These are phyloP conservation scores for Apiospora saccharicola DNA, from an alignment of 2,329 filamentous ascomycete genomes.

Conservation along the genomic window DNA sequence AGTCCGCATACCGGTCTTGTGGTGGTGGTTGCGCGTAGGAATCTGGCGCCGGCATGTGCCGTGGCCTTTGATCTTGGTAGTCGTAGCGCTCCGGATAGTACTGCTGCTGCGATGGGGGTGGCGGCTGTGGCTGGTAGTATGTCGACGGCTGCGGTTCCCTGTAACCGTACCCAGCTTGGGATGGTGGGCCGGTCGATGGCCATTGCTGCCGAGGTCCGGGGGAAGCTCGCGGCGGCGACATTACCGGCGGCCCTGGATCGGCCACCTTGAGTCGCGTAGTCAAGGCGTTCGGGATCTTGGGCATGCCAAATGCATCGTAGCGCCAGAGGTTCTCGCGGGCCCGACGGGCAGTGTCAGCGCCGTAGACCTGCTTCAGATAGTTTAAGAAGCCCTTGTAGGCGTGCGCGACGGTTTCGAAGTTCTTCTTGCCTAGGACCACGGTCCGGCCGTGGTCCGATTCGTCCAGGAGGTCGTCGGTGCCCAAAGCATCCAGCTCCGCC, in stretches of 20 bases:
- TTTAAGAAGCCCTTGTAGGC: not conserved
- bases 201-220: too few relatives aligned
- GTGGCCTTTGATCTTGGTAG: not conserved
- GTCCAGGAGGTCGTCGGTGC: not conserved
- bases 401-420: not conserved
- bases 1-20: not conserved
- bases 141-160: not conserved
- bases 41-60: not conserved
- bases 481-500: conserved; percentile 22
- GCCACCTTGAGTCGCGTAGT: conserved; percentile 1
- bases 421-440: not conserved
- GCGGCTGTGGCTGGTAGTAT: not conserved
- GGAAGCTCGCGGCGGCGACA: not conserved
- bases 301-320: not conserved
- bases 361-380: conserved; percentile 17
- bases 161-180: not conserved
- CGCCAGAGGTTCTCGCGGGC: conserved; percentile 16
- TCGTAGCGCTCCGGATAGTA: not conserved
- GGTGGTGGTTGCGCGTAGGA: not conserved
- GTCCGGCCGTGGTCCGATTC: not conserved
- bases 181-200: too few relatives aligned
- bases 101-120: not conserved
- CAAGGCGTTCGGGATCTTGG: not conserved
- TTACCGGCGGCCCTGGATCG: not conserved
- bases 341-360: not conserved